Evolutionary conservation across 1,284 basidiomycete genomes (phyloP), one percentile per base, ranked within the genome.

Genomic region (Ganoderma sinense): DNA sequence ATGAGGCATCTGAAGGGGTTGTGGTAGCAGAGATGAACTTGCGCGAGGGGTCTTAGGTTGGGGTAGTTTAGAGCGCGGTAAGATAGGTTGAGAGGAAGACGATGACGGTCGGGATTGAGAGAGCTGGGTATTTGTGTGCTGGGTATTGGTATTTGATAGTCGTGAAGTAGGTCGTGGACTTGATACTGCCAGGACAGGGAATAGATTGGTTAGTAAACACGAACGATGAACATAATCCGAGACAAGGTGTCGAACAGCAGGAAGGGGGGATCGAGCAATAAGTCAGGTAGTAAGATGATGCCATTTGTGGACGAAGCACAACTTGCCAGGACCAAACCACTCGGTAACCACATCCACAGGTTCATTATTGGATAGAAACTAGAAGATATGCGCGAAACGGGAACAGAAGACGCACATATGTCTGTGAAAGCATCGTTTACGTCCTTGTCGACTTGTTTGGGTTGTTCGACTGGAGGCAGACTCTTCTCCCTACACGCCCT

Each of bases 71-170:
- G 53, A 20, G 5, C 31, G 53, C 33, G 53, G 18, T 56, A 56
- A 18, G 2, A 16, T 31, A 56, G 53, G 53, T 56, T 33, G 53
- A 29, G 53, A 31, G 16, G 29, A 56, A 18, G 53, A 31, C 10
- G 53, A 56, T 2, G 53, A 10, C 8, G 65, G 67, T 41, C 36
- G 36, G 36, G 66, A 64, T 26, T 62, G 63, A 26, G 69, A 63
- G 33, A 40, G 56, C 3, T 60, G 59, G 29, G 53, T 55, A 64
- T 26, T 4, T 39, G 60, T 59, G 40, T 56, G 10, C 45, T 66
- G 41, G 43, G 67, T 48, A 66, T 33, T 36, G 43, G 67, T 48
- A 66, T 33, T 36, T 41, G 64, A 31, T n/a, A 59, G 56, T 59
- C 36, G 36, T 59, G 56, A 39, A 39, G 20, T 59, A 1, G 56